Evolutionary conservation across 768 basidiomycete genomes (phyloP).

Genomic region (Leccinum pellstonianum): DNA sequence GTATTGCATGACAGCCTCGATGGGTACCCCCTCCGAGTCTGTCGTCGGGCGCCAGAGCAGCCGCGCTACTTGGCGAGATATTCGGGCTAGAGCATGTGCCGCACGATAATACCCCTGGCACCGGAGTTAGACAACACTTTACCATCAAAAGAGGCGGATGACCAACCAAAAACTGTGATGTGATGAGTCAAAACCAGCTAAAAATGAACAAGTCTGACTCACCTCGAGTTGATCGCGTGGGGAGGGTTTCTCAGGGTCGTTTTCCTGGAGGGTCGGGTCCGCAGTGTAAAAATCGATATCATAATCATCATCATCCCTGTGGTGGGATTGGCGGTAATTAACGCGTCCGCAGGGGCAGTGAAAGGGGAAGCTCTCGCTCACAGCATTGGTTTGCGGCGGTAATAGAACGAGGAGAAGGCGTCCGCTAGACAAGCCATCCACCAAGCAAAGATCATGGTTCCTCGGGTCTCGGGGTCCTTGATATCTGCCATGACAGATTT

Average conservation of each 20-base stretch:
- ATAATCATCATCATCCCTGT: slow-evolving; percentile 80
- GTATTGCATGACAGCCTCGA: slow-evolving; percentile 58
- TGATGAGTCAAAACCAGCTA: slow-evolving; percentile 9
- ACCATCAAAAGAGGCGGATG: slow-evolving; percentile 8
- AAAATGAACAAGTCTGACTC: slow-evolving; percentile 18
- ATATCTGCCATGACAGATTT: slow-evolving; percentile 75
- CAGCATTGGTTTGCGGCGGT: slow-evolving; percentile 80
- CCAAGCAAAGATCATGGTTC: slow-evolving; percentile 90
- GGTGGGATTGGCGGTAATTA: slow-evolving; percentile 23
- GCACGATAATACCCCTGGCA: slow-evolving; percentile 79
- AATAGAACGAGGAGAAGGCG: slow-evolving; percentile 80
- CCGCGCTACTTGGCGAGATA: slow-evolving; percentile 77
- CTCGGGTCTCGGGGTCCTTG: slow-evolving; percentile 69
- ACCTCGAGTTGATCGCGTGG: slow-evolving; percentile 82
- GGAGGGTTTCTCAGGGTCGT: slow-evolving; percentile 53
- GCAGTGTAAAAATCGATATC: slow-evolving; percentile 86
- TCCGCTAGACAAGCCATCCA: slow-evolving; percentile 91
- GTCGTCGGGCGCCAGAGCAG: slow-evolving; percentile 79
- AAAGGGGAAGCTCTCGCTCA: slow-evolving; percentile 31
- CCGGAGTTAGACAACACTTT: slow-evolving; percentile 9
- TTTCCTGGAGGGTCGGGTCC: slow-evolving; percentile 55
- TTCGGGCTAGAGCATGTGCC: slow-evolving; percentile 78
- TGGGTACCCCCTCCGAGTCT: slow-evolving; percentile 74
- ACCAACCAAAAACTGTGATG: slow-evolving; percentile 64
- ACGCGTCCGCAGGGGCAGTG: slow-evolving; percentile 7